Base-by-base conservation (phyloP, 78 protist species). In the Dictyostelium purpureum region DNA sequence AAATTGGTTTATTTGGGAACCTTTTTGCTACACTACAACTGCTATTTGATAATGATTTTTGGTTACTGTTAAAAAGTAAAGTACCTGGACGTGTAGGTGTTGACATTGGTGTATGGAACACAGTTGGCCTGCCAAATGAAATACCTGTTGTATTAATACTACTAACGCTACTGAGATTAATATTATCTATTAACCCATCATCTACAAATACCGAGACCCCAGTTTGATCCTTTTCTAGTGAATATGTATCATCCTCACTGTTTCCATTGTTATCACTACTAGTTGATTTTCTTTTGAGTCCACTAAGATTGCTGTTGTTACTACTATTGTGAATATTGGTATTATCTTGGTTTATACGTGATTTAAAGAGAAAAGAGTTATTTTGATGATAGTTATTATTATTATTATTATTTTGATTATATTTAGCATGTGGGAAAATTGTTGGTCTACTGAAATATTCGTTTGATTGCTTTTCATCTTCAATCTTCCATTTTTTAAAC, bases 371-470 rank as follows among this genome's bases (percentile, higher is more conserved):
- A 66, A 66, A 66, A 9, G 74, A 37, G 74, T 37, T 56, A 19
- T 56, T 12, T 19, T 56, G 11, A 47, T 47, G n/a, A n/a, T n/a
- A n/a, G n/a, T n/a, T n/a, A n/a, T n/a, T 57, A 57, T 57, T 57
- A n/a, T 57, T 24, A 26, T 9, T 57, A 57, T 26, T 57, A n/a
- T 57, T 24, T 26, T 37, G 28, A 37, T 31, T 31, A 35, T 35
- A 14, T 35, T 37, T 66, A 24, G 26, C 24, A 37, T 66, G 74
- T 66, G 74, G 74, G 35, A 33, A 66, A 16, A 37, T 66, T 66
- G 74, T 66, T 66, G 42, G 74, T 66, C 74, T 31, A 37, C 74
- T 47, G 18, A 73, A 73, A 31, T 73, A 73, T 14, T 73, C 79
- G 31, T 73, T 73, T 26, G 79, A 73, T 31, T 21, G 16, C 28